A percentile compares a stretch with the other conserved stretches of the same genome.
These are phyloP conservation scores for Sisymbrium irio DNA, from an alignment of 345 rosid genomes.

Conservation along the genomic window DNA sequence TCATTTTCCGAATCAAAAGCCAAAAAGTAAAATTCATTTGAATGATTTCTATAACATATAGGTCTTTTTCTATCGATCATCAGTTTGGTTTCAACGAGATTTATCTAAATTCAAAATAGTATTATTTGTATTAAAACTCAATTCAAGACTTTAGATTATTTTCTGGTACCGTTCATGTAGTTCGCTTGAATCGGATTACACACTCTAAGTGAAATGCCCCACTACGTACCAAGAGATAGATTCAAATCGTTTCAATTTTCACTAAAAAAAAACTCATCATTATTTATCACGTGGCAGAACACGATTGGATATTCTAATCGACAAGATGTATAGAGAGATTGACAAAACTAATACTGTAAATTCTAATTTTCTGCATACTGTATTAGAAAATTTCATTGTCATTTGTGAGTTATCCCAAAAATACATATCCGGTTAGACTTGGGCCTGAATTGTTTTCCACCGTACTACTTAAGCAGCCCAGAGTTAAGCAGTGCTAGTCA, in stretches of 20 bases:
- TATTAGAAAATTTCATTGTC: background rate
- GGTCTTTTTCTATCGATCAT: background rate
- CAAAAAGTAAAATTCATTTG: background rate
- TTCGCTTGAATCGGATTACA: background rate
- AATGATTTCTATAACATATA: background rate
- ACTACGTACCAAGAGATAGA: slow-evolving; percentile 7
- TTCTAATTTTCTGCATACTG: background rate
- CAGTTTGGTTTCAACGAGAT: background rate
- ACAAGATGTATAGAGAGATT: background rate
- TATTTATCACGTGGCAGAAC: background rate
- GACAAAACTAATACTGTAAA: background rate
- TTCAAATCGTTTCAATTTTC: background rate
- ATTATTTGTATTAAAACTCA: background rate
- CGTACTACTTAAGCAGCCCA: background rate
- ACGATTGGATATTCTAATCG: background rate
- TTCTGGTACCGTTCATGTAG: background rate
- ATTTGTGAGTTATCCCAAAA: background rate
- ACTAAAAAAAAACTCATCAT: background rate
- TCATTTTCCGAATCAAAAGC: background rate
- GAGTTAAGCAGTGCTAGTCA: background rate
- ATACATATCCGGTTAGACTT: background rate
- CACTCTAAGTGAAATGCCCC: background rate
- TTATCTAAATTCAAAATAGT: background rate
- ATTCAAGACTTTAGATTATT: background rate
- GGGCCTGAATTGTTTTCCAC: background rate